Percentiles rank a stretch among this genome's conserved stretches.
Conservation (phyloP, 2,329 filamentous ascomycete genomes). For the Paecilomyces sp. region DNA sequence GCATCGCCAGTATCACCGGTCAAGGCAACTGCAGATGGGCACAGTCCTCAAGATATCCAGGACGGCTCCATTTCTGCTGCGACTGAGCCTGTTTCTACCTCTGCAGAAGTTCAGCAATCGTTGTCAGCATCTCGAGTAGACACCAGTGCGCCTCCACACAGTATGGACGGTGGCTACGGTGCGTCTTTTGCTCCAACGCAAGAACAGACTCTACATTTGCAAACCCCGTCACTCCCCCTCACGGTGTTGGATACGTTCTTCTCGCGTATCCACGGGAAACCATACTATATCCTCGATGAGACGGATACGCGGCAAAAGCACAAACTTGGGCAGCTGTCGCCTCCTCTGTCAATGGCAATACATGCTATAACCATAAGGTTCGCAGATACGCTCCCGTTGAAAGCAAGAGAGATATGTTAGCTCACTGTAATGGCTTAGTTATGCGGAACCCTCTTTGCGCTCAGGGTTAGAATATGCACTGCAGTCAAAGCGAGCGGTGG, state of each 20-base stretch:
- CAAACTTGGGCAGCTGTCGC: conserved; percentile 58
- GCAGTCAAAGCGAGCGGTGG: conserved; percentile 62
- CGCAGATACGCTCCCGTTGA: conserved; percentile 9
- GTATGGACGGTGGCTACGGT: conserved; percentile 8
- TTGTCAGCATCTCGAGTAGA: conserved; percentile 10
- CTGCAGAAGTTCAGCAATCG: conserved; percentile 7
- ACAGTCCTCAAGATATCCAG: conserved; percentile 7
- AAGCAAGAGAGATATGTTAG: conserved; percentile 1
- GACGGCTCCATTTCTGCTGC: conserved; percentile 15
- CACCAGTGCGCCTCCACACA: conserved; percentile 9
- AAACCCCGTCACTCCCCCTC: conserved; percentile 46
- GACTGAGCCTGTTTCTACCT: conserved; percentile 5
- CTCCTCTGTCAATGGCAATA: conserved; percentile 46
- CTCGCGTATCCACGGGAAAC: conserved; percentile 69
- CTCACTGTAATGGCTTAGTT: background rate
- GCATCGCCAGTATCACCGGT: conserved; percentile 38
- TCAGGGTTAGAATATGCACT: conserved; percentile 66
- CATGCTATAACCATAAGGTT: conserved; percentile 56
- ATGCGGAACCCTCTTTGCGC: conserved; percentile 53
- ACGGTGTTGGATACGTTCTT: conserved; percentile 73
- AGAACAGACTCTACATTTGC: conserved; percentile 35
- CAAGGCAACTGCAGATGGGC: conserved; percentile 13
- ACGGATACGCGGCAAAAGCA: conserved; percentile 63
- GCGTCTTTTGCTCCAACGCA: conserved; percentile 12
- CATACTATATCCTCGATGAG: conserved; percentile 76